phyloP scores from a whole-genome alignment of 2,329 filamentous ascomycete species.

The Curvularia spicifera region DNA sequence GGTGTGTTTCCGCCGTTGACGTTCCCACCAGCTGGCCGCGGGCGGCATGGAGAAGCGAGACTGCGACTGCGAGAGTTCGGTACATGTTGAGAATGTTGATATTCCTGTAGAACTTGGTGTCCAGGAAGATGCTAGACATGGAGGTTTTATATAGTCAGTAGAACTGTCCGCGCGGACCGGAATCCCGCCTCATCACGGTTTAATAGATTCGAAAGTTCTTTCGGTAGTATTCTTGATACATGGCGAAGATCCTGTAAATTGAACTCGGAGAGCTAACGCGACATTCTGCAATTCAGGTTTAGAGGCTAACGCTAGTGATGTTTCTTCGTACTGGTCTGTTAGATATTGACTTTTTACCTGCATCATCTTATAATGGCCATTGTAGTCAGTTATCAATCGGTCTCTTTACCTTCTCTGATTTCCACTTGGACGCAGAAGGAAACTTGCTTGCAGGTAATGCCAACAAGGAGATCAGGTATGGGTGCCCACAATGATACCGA shows the following conservation, averaged over 20 bases:
- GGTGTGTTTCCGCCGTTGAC: slow-evolving; percentile 49
- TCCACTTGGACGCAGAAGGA: not conserved
- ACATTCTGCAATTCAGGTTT: not conserved
- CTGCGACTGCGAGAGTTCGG: slow-evolving; percentile 50
- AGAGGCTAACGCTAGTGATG: not conserved
- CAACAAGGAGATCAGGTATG: not conserved
- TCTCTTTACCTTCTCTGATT: not conserved
- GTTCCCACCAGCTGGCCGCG: slow-evolving; percentile 55
- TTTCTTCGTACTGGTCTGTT: not conserved
- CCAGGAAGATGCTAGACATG: not conserved
- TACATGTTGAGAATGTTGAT: slow-evolving; percentile 30
- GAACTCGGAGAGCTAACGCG: not conserved
- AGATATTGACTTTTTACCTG: not conserved
- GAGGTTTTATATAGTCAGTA: not conserved
- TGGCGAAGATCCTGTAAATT: not conserved
- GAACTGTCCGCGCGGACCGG: not conserved
- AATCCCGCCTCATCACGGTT: not conserved
- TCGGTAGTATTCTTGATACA: not conserved
- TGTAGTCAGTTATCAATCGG: not conserved
- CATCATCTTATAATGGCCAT: not conserved
- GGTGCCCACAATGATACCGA: not conserved
- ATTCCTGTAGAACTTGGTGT: not conserved
- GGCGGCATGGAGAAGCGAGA: slow-evolving; percentile 53
- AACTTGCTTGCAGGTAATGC: not conserved
- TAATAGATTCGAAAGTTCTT: not conserved